Conservation (phyloP, 2,329 filamentous ascomycete species). For the Xylariaceae sp. region DNA sequence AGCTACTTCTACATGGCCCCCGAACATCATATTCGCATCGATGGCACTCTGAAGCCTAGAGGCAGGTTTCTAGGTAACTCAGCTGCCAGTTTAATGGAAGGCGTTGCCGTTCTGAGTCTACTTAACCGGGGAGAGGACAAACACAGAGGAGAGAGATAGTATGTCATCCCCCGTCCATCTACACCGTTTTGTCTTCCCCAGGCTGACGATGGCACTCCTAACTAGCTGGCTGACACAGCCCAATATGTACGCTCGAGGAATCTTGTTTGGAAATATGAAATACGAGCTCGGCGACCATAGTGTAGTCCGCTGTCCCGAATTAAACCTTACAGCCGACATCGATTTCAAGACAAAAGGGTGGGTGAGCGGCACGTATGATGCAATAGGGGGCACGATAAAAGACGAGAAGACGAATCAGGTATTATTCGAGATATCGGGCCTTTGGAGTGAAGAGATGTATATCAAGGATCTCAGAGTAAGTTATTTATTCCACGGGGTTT, state of each 20-base stretch:
- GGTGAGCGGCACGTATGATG: constrained; percentile 93
- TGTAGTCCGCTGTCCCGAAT: constrained; percentile 84
- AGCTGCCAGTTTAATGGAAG: constrained; percentile 97
- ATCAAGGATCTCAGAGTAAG: constrained; percentile 76
- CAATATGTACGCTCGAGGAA: constrained; percentile 98
- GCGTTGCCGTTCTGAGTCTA: constrained; percentile 79
- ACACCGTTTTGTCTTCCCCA: neutral
- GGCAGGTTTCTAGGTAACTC: constrained; percentile 97
- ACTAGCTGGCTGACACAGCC: constrained; percentile 85
- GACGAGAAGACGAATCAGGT: constrained; percentile 81
- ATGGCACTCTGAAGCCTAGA: constrained; percentile 89
- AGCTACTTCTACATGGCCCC: constrained; percentile 99
- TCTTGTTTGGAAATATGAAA: constrained; percentile 98
- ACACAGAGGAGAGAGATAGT: constrained; percentile 80
- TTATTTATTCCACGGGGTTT: neutral
- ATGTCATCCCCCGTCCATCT: constrained; percentile 36
- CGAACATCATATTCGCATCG: constrained; percentile 88
- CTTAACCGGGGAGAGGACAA: constrained; percentile 68
- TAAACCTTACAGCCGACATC: constrained; percentile 80
- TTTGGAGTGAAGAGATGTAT: constrained; percentile 94
- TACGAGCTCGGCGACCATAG: constrained; percentile 97
- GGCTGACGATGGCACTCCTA: constrained; percentile 8
- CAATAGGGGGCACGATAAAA: constrained; percentile 87
- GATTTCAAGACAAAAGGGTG: constrained; percentile 99
- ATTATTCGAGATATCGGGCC: constrained; percentile 84